A percentile compares a stretch with the other conserved stretches of the same genome.
phyloP scores from a whole-genome alignment of 2,329 filamentous ascomycete species.

The Ophiostoma quercus region DNA sequence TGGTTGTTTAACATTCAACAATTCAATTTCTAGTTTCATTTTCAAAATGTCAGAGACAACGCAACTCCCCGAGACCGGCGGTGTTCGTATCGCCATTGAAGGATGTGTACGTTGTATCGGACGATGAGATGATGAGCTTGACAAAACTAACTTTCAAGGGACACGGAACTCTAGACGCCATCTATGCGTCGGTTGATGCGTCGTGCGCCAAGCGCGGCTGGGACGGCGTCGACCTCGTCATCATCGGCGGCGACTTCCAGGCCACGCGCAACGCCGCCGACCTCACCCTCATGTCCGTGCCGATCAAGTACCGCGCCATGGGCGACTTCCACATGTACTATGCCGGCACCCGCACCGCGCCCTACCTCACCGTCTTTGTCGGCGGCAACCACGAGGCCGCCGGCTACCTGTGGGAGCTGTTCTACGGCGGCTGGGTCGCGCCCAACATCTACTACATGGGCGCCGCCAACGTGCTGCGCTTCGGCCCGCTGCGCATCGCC shows the following conservation, averaged over 20 bases:
- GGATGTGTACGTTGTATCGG: constrained; percentile 62
- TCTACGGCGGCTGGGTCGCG: constrained; percentile 94
- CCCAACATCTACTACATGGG: constrained; percentile 97
- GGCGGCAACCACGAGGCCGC: constrained; percentile 94
- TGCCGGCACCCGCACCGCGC: constrained; percentile 67
- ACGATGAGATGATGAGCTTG: background rate
- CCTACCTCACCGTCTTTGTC: constrained; percentile 86
- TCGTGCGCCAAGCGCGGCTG: constrained; percentile 68
- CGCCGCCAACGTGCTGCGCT: constrained; percentile 78
- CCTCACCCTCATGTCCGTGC: constrained; percentile 82
- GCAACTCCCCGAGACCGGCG: constrained; percentile 34
- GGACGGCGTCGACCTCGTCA: constrained; percentile 78
- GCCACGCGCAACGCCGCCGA: constrained; percentile 85
- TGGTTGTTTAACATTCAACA: background rate
- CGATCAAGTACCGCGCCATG: constrained; percentile 77
- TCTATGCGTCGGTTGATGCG: constrained; percentile 72
- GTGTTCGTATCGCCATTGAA: constrained; percentile 74
- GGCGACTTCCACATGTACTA: constrained; percentile 96
- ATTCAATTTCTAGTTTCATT: too few relatives aligned
- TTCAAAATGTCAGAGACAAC: constrained; percentile 27
- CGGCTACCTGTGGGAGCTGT: constrained; percentile 84
- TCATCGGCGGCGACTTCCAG: constrained; percentile 96
- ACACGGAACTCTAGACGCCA: constrained; percentile 85
- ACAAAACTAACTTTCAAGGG: constrained; percentile 49
- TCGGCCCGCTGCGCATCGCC: constrained; percentile 81